Evolutionary conservation across 2,329 filamentous ascomycete genomes (phyloP).

Genomic region (Pseudogymnoascus destructans): DNA sequence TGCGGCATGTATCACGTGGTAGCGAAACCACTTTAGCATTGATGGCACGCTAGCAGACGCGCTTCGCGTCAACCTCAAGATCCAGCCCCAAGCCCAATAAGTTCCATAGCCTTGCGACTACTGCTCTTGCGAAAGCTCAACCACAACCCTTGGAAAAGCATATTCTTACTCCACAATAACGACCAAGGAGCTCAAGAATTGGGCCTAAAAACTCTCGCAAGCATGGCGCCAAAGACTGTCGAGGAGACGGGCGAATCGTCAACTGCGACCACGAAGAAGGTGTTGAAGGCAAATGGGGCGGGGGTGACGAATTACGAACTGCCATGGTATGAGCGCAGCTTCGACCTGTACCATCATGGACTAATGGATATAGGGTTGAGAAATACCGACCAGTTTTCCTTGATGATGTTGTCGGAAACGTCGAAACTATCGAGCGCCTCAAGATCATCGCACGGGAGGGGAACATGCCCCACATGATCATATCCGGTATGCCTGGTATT

Average conservation of each 20-base stretch:
- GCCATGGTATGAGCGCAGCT: conserved; percentile 47
- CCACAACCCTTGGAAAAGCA: neutral
- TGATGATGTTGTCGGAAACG: conserved; percentile 95
- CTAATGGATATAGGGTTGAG: conserved; percentile 59
- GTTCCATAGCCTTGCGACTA: neutral
- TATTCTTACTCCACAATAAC: neutral
- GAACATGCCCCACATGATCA: conserved; percentile 98
- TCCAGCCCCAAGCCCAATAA: conserved; percentile 5
- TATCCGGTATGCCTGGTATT: conserved; percentile 98
- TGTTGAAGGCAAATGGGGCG: conserved; percentile 37
- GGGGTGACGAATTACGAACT: conserved; percentile 54
- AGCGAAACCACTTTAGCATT: conserved; percentile 4
- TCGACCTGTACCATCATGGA: conserved; percentile 17
- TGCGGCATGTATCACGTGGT: neutral
- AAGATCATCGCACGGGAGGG: conserved; percentile 98
- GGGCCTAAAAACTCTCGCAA: neutral
- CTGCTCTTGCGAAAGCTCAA: neutral
- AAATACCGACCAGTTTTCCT: conserved; percentile 93
- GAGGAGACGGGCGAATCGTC: conserved; percentile 44
- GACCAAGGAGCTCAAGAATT: neutral
- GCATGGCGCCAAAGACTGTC: conserved; percentile 9
- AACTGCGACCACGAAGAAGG: conserved; percentile 44
- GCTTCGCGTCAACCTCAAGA: conserved; percentile 9
- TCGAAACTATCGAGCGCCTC: conserved; percentile 88
- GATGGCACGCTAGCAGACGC: conserved; percentile 8